These are phyloP conservation scores for Geranomyces variabilis DNA, from an alignment of 192 early-diverging fungal genomes.

Conservation along the genomic window DNA sequence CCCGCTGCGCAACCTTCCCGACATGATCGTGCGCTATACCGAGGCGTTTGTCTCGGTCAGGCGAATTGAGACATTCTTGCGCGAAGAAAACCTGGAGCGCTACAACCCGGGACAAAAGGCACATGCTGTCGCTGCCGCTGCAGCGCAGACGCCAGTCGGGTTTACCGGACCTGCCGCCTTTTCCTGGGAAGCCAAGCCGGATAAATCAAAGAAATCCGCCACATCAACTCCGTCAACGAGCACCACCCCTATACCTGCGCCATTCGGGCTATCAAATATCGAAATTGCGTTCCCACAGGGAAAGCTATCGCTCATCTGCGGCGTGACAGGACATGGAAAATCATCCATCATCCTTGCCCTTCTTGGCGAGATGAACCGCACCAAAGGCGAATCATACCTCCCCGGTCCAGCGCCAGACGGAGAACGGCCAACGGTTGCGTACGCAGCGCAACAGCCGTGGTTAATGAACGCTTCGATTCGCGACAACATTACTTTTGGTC, in stretches of 20 bases:
- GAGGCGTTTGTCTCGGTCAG: slow-evolving; percentile 58
- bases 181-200: not conserved
- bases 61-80: slow-evolving; percentile 74
- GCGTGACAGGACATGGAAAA: slow-evolving; percentile 92
- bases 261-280: slow-evolving; percentile 45
- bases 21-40: slow-evolving; percentile 59
- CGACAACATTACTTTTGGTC: slow-evolving; percentile 84
- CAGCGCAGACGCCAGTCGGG: not conserved
- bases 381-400: slow-evolving; percentile 38
- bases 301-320: slow-evolving; percentile 67
- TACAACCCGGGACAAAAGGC: slow-evolving; percentile 1
- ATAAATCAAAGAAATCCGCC: not conserved
- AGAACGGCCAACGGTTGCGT: slow-evolving; percentile 59
- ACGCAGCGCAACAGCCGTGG: slow-evolving; percentile 77
- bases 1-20: slow-evolving; percentile 59
- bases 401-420: slow-evolving; percentile 25
- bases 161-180: not conserved
- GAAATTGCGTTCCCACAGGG: slow-evolving; percentile 34
- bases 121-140: not conserved
- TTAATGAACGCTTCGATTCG: slow-evolving; percentile 59
- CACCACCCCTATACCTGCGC: not conserved
- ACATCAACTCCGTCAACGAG: not conserved
- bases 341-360: slow-evolving; percentile 74
- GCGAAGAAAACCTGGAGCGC: slow-evolving; percentile 68
- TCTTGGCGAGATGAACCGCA: slow-evolving; percentile 73